These are phyloP conservation scores for Cytospora leucostoma DNA, from an alignment of 2,329 filamentous ascomycete species.

Conservation along the genomic window DNA sequence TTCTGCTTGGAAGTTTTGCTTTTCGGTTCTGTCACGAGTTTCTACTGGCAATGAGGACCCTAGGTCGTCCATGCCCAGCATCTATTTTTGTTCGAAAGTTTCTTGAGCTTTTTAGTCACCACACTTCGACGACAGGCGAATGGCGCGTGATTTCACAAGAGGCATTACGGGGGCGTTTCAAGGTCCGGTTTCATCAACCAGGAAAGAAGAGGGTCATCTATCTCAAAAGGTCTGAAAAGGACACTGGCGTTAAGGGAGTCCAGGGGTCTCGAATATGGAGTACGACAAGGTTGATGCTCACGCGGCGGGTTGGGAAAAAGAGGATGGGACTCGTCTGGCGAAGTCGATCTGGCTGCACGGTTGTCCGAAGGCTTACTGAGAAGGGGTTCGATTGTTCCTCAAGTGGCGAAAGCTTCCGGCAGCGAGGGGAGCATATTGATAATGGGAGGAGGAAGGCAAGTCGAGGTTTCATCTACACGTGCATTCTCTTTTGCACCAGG, in stretches of 20 bases:
- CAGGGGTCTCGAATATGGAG: constrained; percentile 14
- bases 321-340: not conserved
- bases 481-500: constrained; percentile 5
- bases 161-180: constrained; percentile 25
- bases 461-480: not conserved
- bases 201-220: constrained; percentile 22
- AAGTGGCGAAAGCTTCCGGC: constrained; percentile 1
- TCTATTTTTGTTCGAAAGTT: constrained; percentile 16
- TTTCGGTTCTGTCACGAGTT: constrained; percentile 14
- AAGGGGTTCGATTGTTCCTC: not conserved
- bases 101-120: constrained; percentile 15
- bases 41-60: not conserved
- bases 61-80: constrained; percentile 7
- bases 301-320: not conserved
- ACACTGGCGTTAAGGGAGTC: constrained; percentile 25
- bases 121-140: constrained; percentile 26
- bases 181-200: constrained; percentile 23
- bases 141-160: constrained; percentile 25
- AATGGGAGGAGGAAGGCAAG: constrained; percentile 9
- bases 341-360: constrained; percentile 5
- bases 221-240: constrained; percentile 25
- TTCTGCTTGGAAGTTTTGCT: not conserved
- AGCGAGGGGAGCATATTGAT: constrained; percentile 7
- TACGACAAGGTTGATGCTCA: constrained; percentile 13
- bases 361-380: not conserved